Evolutionary conservation across 2,329 filamentous ascomycete species (phyloP), one percentile per base, ranked within the genome.

Genomic region (Sarocladium kiliense): DNA sequence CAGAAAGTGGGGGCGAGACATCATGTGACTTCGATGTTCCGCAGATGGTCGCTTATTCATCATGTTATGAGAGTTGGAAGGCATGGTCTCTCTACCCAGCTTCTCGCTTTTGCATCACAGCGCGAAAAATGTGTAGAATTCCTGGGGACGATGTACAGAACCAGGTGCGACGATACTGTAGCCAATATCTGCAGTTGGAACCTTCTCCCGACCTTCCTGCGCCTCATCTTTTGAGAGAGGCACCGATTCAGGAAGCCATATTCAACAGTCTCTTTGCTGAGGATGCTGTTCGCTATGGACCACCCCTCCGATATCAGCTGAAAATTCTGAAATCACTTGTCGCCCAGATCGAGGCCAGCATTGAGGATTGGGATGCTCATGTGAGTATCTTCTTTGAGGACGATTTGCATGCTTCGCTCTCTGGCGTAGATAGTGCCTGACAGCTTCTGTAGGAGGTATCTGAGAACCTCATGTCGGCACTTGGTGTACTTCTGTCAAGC

Each of bases 291-390:
- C 69, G 74, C 51, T 79, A 81, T 62, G 73, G 81, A 7, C 88
- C 88, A 18, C 87, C 89, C 7, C 73, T 77, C 19, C 75, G 85
- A 53, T 96, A 96, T 66, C 84, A 85, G 61, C 70, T 87, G 16
- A 80, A 84, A 57, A 80, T 90, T 1, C 71, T 97, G 53, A 96
- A 96, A 67, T 75, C 83, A 59, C 76, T 97, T 32, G 74, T 91
- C 12, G 71, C 77, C 7, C 81, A 77, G 56, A 85, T 96, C 54
- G 90, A 96, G 68, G 73, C 77, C 27, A 82, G 87, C 32, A 90
- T 96, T 49, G 77, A 82, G 56, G 85, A 96, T 68, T 92, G 91
- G 70, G 89, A 96, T 62, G 79, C 89, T 77, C 84, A 96, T 86
- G 92, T 96, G 87, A 76, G 88, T 76, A 34, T 50, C 45, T 36